Evolutionary conservation across 495 filamentous ascomycete species (phyloP).

Genomic region (Annulohypoxylon nitens): DNA sequence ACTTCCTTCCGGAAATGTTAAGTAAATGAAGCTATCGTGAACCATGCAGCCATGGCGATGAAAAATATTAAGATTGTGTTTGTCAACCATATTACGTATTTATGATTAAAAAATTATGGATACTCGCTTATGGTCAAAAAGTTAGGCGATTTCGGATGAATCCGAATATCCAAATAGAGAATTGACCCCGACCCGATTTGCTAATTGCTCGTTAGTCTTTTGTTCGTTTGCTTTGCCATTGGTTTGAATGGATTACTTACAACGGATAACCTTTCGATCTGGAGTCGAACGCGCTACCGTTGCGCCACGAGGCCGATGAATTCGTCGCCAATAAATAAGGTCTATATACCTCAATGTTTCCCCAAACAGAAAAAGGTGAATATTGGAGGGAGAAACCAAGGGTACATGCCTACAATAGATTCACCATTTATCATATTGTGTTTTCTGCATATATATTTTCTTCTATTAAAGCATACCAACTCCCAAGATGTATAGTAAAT

Average conservation of each 20-base stretch:
- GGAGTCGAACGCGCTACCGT: slow-evolving; percentile 44
- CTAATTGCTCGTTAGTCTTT: slow-evolving; percentile 6
- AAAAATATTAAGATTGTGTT: not conserved
- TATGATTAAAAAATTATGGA: not conserved
- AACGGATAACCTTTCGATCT: slow-evolving; percentile 45
- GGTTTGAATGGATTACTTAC: slow-evolving; percentile 20
- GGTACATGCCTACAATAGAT: not conserved
- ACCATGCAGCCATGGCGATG: not conserved
- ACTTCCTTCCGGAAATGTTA: not conserved
- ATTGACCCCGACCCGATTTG: slow-evolving; percentile 41
- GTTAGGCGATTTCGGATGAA: slow-evolving; percentile 5
- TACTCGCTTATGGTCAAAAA: not conserved
- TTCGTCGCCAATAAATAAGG: slow-evolving; percentile 1
- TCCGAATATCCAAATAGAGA: slow-evolving; percentile 10
- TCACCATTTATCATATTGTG: not conserved
- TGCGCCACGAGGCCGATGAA: slow-evolving; percentile 38
- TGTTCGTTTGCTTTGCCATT: slow-evolving; percentile 1
- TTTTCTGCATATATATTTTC: not conserved
- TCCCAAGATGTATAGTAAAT: not conserved
- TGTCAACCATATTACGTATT: not conserved
- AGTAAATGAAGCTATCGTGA: slow-evolving; percentile 5
- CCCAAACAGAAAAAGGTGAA: not conserved
- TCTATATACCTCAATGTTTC: not conserved
- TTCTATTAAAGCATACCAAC: not conserved
- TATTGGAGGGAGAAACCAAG: not conserved